Base-by-base conservation (phyloP, 73 alveolate genomes). In the Paramecium sexaurelia region DNA sequence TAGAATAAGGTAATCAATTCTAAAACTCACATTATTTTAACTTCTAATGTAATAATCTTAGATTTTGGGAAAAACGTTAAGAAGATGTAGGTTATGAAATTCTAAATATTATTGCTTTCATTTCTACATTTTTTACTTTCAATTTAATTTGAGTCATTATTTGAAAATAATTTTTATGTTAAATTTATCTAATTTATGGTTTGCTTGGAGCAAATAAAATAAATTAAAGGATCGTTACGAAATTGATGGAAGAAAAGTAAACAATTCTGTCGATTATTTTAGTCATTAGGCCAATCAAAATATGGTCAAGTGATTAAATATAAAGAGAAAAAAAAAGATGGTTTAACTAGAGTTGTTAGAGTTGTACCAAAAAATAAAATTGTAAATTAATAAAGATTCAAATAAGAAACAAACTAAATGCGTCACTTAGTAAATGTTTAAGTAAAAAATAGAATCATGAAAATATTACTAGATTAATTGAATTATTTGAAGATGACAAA, bases 51-150 rank as follows among this genome's bases (percentile, higher is more conserved):
- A n/a, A n/a, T n/a, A n/a, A n/a, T n/a, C n/a, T n/a, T n/a, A n/a
- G n/a, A 78, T 78, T 78, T 10, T 22, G 90, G 90, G 5, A 78
- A 78, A 0, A 78, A 78, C 27, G 39, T 0, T 24, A 24, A 41
- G 39, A 97, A 10, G 84, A 90, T 7, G 94, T 91, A 94, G 96
- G 94, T 4, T 61, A 41, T 45, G 98, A 95, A 92, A 6, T 95
- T 95, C 56, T 66, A 67, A 40, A 17, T 56, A 20, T 94, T 92
- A 45, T 32, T 95, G 37, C 39, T 55, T 17, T 85, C 88, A 87
- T 40, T 95, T 66, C 7, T 86, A 29, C 10, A 35, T 24, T 86
- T 22, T 35, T 86, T 36, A 9, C 61, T 35, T 66, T 66, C 61
- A 61, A 73, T 86, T 26, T 86, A 36, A 2, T n/a, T 27, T 73